Conservation (phyloP, 345 rosid genomes). For the Erucastrum elatum region DNA sequence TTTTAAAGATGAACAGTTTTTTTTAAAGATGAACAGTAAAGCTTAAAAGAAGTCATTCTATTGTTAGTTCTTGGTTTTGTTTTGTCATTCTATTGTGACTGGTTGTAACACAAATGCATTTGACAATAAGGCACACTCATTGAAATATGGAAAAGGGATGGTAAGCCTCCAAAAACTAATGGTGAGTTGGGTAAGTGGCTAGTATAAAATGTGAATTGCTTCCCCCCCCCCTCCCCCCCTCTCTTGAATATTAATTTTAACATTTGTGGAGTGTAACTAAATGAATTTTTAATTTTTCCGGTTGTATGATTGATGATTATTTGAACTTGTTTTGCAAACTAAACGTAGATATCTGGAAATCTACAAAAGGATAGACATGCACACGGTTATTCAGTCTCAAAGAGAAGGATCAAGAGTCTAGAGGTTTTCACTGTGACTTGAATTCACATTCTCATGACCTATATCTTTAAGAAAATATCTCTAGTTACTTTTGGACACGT, state of each 20-base stretch:
- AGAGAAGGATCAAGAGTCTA: too few relatives aligned
- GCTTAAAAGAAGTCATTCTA: not conserved
- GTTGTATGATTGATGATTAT: not conserved
- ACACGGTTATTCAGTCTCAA: too few relatives aligned
- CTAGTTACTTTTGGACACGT: not conserved
- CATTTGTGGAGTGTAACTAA: not conserved
- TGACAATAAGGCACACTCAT: slow-evolving; percentile 6
- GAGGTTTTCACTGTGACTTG: too few relatives aligned
- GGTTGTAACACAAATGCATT: not conserved
- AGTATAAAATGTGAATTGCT: not conserved
- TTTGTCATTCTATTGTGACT: not conserved
- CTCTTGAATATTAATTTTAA: too few relatives aligned
- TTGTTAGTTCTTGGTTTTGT: not conserved
- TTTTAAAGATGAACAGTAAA: not conserved
- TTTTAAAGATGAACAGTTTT: too few relatives aligned
- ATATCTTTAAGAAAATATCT: not conserved
- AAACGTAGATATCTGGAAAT: too few relatives aligned
- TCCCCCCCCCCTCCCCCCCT: not conserved
- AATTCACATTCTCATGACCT: too few relatives aligned
- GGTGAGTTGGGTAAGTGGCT: too few relatives aligned
- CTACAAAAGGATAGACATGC: too few relatives aligned
- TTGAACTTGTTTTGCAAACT: too few relatives aligned
- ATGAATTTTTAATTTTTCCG: not conserved
- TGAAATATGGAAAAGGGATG: too few relatives aligned
- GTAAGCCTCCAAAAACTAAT: not conserved